Base-by-base conservation (phyloP, 1,139 yeast species). In the Geotrichum bryndzae region DNA sequence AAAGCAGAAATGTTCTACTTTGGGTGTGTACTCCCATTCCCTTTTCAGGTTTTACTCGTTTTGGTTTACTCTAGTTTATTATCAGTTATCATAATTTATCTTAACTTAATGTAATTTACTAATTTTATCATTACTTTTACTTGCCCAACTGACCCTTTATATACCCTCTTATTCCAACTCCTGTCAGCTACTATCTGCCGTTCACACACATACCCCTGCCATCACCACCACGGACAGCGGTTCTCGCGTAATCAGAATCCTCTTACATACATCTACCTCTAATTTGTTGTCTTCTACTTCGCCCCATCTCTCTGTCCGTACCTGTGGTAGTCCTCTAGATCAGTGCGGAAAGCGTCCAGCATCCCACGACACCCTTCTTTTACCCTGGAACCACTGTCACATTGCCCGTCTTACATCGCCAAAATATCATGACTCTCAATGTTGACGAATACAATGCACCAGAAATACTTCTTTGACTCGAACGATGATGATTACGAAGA, bases 401-500 rank as follows among this genome's bases (percentile, higher is more conserved):
- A 38, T 41, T 31, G 25, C 25, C 38, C 10, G 22, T 54, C 6
- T 15, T 23, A 1, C 18, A 15, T 31, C 38, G 48, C 25, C 48
- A 3, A 10, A 45, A 18, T 27, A 46, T 41, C 48, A 48, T 55
- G 58, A 46, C 38, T 50, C 48, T 23, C 48, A 15, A 41, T 41
- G 48, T 23, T 56, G 50, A 56, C 38, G 11, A 45, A 50, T 50
- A 56, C 53, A 35, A 56, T 56, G 58, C 31, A 46, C 27, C 57
- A 56, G 33, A 35, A 29, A 54, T 54, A 25, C 29, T 50, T 25
- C 51, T 48, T 35, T 38, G 31, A 38, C 35, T 56, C 52, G 11
- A 35, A 51, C 50, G 27, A 27, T 27, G 59, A 56, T 50, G 59
- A 51, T 22, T 54, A 56, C 29, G 57, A 55, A 29, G 59, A 56